Percentiles rank a stretch among this genome's conserved stretches.
These are phyloP conservation scores for Paramecium caudatum DNA, from an alignment of 73 alveolate genomes.

Conservation along the genomic window DNA sequence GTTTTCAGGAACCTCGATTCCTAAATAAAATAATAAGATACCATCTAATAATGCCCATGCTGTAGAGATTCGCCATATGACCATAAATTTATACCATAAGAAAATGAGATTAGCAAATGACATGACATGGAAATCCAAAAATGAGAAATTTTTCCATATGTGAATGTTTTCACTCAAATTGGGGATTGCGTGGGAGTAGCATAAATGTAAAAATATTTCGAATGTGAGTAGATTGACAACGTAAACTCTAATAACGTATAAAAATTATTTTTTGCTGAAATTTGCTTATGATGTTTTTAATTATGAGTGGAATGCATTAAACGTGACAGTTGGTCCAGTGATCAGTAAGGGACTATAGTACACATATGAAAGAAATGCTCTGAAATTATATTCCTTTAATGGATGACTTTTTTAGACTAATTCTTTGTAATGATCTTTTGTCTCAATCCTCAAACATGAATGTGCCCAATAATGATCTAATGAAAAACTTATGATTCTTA, in stretches of 20 bases:
- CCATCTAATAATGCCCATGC: conserved; percentile 92
- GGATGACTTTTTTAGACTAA: conserved; percentile 29
- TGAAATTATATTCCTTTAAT: conserved; percentile 61
- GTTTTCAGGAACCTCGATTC: conserved; percentile 83
- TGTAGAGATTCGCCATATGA: conserved; percentile 90
- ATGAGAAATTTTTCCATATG: not conserved
- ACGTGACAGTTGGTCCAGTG: conserved; percentile 72
- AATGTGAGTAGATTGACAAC: conserved; percentile 51
- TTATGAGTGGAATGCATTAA: conserved; percentile 73
- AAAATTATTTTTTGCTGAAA: not conserved
- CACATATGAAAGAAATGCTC: conserved; percentile 25
- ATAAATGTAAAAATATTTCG: conserved; percentile 61
- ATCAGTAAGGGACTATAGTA: conserved; percentile 66
- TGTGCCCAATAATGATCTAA: conserved; percentile 67
- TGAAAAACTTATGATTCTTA: conserved; percentile 70
- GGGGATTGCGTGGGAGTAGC: conserved; percentile 59
- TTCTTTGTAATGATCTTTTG: conserved; percentile 4
- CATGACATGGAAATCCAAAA: conserved; percentile 6
- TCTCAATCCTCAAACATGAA: not conserved
- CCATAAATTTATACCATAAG: conserved; percentile 84
- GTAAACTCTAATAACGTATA: conserved; percentile 53
- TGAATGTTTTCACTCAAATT: not conserved
- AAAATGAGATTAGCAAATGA: conserved; percentile 59
- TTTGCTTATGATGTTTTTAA: conserved; percentile 60
- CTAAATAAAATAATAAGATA: not conserved